Conservation (phyloP, 129 eudicot species). For the Silybum marianum region DNA sequence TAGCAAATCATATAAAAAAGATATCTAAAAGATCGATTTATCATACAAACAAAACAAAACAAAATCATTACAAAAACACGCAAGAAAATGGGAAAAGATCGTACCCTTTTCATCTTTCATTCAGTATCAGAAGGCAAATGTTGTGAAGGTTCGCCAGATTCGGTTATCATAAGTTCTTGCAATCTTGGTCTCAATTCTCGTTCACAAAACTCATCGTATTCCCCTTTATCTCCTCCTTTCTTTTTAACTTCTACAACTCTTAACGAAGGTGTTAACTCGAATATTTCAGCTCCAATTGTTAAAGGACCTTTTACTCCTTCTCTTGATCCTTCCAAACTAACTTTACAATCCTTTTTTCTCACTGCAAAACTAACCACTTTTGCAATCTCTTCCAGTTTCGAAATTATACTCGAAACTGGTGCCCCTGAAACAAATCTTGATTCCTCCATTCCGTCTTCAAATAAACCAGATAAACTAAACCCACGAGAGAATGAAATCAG, state of each 20-base stretch:
- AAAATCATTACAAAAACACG: slow-evolving; percentile 16
- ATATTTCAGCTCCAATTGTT: slow-evolving; percentile 70
- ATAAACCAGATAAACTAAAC: slow-evolving; percentile 69
- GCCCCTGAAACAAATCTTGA: slow-evolving; percentile 64
- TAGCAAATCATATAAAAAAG: slow-evolving; percentile 20
- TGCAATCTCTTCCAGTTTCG: slow-evolving; percentile 76
- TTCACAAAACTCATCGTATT: slow-evolving; percentile 71
- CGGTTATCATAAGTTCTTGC: slow-evolving; percentile 41
- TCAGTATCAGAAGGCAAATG: slow-evolving; percentile 62
- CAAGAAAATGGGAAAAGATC: slow-evolving; percentile 6
- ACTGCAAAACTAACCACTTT: slow-evolving; percentile 72
- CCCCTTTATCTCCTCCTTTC: slow-evolving; percentile 73
- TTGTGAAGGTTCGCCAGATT: slow-evolving; percentile 44
- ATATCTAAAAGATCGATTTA: not conserved
- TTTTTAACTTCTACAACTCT: slow-evolving; percentile 75
- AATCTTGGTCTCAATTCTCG: slow-evolving; percentile 67
- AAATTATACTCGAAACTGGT: slow-evolving; percentile 58
- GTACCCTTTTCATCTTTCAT: slow-evolving; percentile 27
- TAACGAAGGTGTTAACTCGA: slow-evolving; percentile 69
- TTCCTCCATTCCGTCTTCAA: slow-evolving; percentile 68
- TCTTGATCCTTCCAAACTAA: slow-evolving; percentile 70
- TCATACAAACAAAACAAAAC: slow-evolving; percentile 33
- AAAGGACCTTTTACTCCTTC: slow-evolving; percentile 80
- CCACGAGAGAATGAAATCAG: slow-evolving; percentile 64
- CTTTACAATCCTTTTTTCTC: slow-evolving; percentile 81